Conservation (phyloP, 208 protist genomes). For the Wallacemonas collosoma region DNA sequence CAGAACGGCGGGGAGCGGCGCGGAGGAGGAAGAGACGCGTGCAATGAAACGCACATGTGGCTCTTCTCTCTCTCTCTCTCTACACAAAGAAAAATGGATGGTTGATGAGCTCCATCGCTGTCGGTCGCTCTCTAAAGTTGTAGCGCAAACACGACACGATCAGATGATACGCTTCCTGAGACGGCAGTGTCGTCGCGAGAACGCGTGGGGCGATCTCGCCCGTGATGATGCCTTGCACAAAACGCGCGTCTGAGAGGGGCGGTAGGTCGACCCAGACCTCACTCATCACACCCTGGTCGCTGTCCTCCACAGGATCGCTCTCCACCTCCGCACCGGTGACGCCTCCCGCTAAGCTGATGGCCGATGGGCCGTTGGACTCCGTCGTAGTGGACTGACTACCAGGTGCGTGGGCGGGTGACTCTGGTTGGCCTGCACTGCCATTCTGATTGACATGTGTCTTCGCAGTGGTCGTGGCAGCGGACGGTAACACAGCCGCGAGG, state of each 20-base stretch:
- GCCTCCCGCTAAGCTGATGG: not conserved
- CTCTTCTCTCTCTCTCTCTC: not conserved
- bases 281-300: not conserved
- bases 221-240: slow-evolving; percentile 34
- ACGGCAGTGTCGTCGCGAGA: not conserved
- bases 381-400: not conserved
- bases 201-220: slow-evolving; percentile 27
- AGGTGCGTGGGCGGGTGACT: not conserved
- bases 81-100: slow-evolving; percentile 49
- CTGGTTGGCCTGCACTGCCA: no score
- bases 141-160: slow-evolving; percentile 37
- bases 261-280: slow-evolving; percentile 17
- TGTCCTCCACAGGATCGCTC: not conserved
- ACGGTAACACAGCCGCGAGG: slow-evolving; percentile 1
- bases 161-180: slow-evolving; percentile 35
- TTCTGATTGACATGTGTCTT: not conserved
- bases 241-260: slow-evolving; percentile 30
- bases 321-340: no score
- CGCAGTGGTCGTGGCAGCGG: not conserved
- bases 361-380: not conserved
- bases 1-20: not conserved
- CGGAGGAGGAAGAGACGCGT: not conserved
- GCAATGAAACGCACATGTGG: not conserved
- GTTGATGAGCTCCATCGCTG: slow-evolving; percentile 48
- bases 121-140: slow-evolving; percentile 39